Evolutionary conservation across 106 monocot genomes (phyloP), one percentile per base, ranked within the genome.

Genomic region (Narthecium ossifragum): DNA sequence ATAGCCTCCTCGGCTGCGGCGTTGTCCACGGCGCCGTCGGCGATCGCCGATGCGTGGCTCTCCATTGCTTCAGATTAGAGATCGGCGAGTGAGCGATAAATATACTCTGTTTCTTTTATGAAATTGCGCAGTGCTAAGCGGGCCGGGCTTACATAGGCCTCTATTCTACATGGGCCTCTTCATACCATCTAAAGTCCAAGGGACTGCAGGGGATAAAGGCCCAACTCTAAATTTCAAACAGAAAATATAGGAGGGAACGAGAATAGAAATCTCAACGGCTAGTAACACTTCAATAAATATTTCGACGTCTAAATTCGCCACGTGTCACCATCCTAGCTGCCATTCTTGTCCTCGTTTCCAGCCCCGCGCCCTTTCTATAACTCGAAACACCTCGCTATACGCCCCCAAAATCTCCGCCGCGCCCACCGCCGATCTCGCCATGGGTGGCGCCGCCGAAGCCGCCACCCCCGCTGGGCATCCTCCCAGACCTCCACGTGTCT

Each of bases 401-500:
- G 21, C 13, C 22, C 17, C 10, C 10, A 10, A 36, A 48, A 49
- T 22, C 46, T 14, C 31, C 45, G 18, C 55, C 43, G 1, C 43
- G 7, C 18, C 18, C 5, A 18, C 43, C 1, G n/a, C 53, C 53
- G 51, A 27, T 34, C 29, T 27, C 31, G 17, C 72, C 48, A 50
- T 57, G 50, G 46, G 17, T 64, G 49, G 46, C 58, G 64, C 15
- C 39, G 59, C 18, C n/a, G 22, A 13, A 31, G 25, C 23, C 51
- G 24, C 12, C 57, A 14, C 25, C 22, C 28, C 23, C 45, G 45
- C 65, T 48, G 41, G 58, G 24, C 33, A 11, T 22, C 48, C 58
- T 41, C 50, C 33, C 0, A 51, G 62, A 9, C 77, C 73, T 14
- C 48, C 36, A 6, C 67, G 70, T 18, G 63, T 85, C 55, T 73